These are phyloP conservation scores for Sporobolus alterniflorus DNA, from an alignment of 202 grass and related monocot species.

Conservation along the genomic window DNA sequence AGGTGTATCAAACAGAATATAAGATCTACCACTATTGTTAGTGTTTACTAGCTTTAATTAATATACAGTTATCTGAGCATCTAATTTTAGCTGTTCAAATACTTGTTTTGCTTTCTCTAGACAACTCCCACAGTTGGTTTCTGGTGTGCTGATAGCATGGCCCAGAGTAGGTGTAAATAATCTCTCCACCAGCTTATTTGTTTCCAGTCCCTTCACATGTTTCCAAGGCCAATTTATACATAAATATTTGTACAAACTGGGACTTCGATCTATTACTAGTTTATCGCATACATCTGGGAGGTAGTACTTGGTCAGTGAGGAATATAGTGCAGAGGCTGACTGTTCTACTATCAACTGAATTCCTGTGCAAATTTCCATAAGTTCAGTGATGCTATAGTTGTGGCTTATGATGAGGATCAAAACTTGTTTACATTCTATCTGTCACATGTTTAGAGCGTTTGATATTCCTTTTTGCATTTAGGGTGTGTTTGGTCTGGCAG, in stretches of 20 bases:
- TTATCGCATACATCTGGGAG: background rate
- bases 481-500: too few relatives aligned
- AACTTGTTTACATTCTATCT: background rate
- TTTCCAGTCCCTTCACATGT: background rate
- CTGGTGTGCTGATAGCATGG: background rate
- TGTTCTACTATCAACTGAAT: background rate
- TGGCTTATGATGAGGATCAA: background rate
- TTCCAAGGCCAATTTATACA: background rate
- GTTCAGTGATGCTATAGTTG: background rate
- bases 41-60: background rate
- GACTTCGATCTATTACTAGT: background rate
- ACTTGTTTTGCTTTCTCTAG: background rate
- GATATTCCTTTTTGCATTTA: background rate
- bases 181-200: background rate
- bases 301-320: constrained; percentile 12
- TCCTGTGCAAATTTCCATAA: background rate
- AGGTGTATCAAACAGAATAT: background rate
- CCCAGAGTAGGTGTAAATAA: background rate
- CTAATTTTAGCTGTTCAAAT: background rate
- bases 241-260: background rate
- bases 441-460: background rate
- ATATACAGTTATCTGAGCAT: background rate
- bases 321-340: constrained; percentile 2
- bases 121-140: background rate
- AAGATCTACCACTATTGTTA: background rate